Base-by-base conservation (phyloP, 2,329 filamentous ascomycete genomes). In the Elsinoe fawcettii region DNA sequence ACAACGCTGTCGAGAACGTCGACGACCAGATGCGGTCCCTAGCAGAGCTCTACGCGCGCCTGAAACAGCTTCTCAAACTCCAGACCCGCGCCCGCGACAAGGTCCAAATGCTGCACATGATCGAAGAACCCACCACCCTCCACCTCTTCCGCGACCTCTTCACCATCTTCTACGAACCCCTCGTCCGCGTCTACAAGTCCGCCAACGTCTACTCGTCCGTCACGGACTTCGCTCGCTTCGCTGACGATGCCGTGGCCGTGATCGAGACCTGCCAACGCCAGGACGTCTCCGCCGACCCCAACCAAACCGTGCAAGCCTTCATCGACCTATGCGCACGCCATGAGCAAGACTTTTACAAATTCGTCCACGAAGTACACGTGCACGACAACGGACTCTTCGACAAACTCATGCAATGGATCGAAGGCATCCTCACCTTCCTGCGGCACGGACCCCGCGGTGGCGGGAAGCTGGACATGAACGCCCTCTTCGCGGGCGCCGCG, bases 131-230 rank as follows among this genome's bases (percentile, higher is more conserved):
- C 0, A 91, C 92, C n/a, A 97, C 93, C 0, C 78, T 99, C n/a
- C 87, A 95, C 68, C 80, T 99, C 25, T 93, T 99, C 80, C 84
- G 90, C 49, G 93, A 99, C 67, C 80, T 99, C 22, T 97, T 99
- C 71, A 95, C 90, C 32, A 97, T 99, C 69, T 99, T 99, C 75
- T 99, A 99, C 73, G 93, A 99, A 69, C 93, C 93, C 0, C 83
- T 99, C 20, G 90, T 99, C 14, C 83, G 93, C 49, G 93, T 99
- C 0, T 99, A 99, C 79, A 99, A 97, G 74, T 96, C 91, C 18
- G 93, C 93, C 62, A 99, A 97, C 65, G 92, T 99, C 23, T 97
- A 97, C 78, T 93, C 85, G 76, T 95, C 88, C 68, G 92, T 99
- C 60, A 97, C 92, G 0, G 93, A 99, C 71, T 97, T 99, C 74